Base-by-base conservation (phyloP, 305 asterid genomes). In the Plantago coronopus region DNA sequence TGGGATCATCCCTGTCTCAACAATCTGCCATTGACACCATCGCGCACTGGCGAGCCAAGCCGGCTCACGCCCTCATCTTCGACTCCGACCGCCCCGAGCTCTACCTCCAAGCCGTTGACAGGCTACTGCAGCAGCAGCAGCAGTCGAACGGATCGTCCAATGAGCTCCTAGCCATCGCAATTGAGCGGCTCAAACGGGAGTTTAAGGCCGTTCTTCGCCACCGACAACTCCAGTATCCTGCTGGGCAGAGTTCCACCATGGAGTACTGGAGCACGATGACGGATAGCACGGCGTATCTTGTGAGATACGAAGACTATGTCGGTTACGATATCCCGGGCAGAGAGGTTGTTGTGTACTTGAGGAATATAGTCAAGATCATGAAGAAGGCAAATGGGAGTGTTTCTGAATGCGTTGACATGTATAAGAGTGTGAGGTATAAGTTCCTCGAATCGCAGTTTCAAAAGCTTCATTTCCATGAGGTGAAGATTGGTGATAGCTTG, bases 1-100 rank as follows among this genome's bases (percentile, higher is more conserved):
- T 83, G 87, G 91, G 91, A 3, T 67, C 83, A 4, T 51, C 85
- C 15, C 74, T 76, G 14, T 77, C 87, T 61, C 76, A 66, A 5
- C 83, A 70, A 42, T 72, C 85, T n/a, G 82, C 93, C 31, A 66
- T 54, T 4, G 81, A 65, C 11, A 48, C 66, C 7, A 43, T 85
- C 69, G 19, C 61, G 2, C 69, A 31, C 3, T 85, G 94, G 94
- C 65, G 74, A 11, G 55, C 73, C 10, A 70, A 63, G 73, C 83
- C 81, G 19, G 34, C 69, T 17, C 76, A 68, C 15, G 69, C 63
- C 29, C 77, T 85, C 25, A 66, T 85, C 59, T 85, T 79, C 76
- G 90, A 85, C 69, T 42, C 66, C 23, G 76, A 73, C 69, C 78
- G 68, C 29, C 48, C 19, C 8, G 85, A 74, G 11, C 68, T 72